phyloP scores from a whole-genome alignment of 441 rosid genomes.

The Adansonia gregorii region DNA sequence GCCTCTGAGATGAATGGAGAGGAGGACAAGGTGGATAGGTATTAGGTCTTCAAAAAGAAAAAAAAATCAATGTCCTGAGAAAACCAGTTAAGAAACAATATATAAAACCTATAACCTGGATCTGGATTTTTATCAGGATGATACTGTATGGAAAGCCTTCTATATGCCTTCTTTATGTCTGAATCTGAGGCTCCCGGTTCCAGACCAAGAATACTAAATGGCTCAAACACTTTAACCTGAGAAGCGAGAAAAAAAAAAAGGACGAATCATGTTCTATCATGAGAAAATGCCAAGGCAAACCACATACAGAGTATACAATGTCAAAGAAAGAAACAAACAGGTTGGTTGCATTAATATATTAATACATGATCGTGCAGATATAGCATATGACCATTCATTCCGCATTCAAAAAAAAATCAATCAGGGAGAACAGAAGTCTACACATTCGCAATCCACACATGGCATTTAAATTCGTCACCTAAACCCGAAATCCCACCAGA shows the following conservation, averaged over 20 bases:
- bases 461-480: neutral
- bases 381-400: neutral
- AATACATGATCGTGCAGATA: slow-evolving; percentile 15
- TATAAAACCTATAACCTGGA: slow-evolving; percentile 71
- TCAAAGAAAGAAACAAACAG: neutral
- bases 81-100: slow-evolving; percentile 12
- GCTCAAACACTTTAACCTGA: slow-evolving; percentile 92
- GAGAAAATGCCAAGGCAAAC: slow-evolving; percentile 5
- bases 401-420: slow-evolving; percentile 8
- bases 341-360: slow-evolving; percentile 5
- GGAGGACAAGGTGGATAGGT: neutral
- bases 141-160: slow-evolving; percentile 85
- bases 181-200: slow-evolving; percentile 83
- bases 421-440: neutral
- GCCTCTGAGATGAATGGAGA: slow-evolving; percentile 59
- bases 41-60: slow-evolving; percentile 3
- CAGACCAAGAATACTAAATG: slow-evolving; percentile 79
- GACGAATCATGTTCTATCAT: neutral
- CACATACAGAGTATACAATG: neutral
- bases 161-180: slow-evolving; percentile 87
- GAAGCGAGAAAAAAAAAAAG: slow-evolving; percentile 20
- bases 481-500: neutral
- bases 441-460: slow-evolving; percentile 16
- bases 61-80: neutral
- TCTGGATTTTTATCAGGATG: slow-evolving; percentile 99